Conservation (phyloP, 148 eudicot species). For the Cornus suecica region DNA sequence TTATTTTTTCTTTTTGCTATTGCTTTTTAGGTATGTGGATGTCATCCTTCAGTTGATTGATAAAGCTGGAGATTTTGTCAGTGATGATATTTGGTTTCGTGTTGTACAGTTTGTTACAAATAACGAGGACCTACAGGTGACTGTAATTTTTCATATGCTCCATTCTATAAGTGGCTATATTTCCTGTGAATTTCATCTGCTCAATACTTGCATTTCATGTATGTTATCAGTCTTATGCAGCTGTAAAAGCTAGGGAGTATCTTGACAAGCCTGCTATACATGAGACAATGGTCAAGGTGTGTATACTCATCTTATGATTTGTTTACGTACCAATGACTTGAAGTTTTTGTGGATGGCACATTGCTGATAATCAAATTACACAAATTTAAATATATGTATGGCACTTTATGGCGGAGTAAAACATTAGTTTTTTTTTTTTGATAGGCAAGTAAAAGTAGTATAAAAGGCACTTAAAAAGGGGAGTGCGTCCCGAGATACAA, state of each 20-base stretch:
- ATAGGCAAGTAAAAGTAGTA: too few relatives aligned
- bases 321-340: too few relatives aligned
- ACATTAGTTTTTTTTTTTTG: too few relatives aligned
- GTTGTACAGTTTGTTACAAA: conserved; percentile 90
- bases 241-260: conserved; percentile 88
- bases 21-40: conserved; percentile 81
- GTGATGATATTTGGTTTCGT: conserved; percentile 74
- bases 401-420: too few relatives aligned
- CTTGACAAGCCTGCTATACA: conserved; percentile 96
- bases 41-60: conserved; percentile 98
- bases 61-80: conserved; percentile 99
- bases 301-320: conserved; percentile 14
- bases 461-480: too few relatives aligned
- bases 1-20: too few relatives aligned
- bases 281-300: conserved; percentile 98
- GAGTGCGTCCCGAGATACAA: too few relatives aligned
- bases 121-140: conserved; percentile 94
- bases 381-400: too few relatives aligned
- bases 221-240: conserved; percentile 81
- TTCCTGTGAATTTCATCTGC: conserved; percentile 7
- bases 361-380: too few relatives aligned
- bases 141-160: conserved; percentile 8
- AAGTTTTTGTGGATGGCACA: too few relatives aligned
- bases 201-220: conserved; percentile 3
- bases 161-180: background rate